Evolutionary conservation across 1,284 basidiomycete species (phyloP), one percentile per base, ranked within the genome.

Genomic region (Volvariella volvacea): DNA sequence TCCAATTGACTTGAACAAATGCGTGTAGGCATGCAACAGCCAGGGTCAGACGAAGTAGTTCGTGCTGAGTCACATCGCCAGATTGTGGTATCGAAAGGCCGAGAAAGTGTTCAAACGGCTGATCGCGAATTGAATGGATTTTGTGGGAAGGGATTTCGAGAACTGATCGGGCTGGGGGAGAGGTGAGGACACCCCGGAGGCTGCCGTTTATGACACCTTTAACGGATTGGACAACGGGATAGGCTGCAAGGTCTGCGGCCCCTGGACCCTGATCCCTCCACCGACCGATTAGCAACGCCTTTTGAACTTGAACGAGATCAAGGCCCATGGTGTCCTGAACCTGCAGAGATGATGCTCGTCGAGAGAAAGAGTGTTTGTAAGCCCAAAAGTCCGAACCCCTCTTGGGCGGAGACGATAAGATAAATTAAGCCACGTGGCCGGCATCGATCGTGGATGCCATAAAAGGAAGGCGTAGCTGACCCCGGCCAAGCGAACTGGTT

Each of bases 1-100:
- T 98, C 92, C 92, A 99, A 65, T 99, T 99, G 30, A 75, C 74
- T 63, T 99, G 96, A 0, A 95, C 73, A 65, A 95, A 99, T 0
- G 89, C 80, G 52, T 96, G 91, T 21, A 98, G 70, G 45, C 83
- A 83, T 3, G 91, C 83, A 2, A 94, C 74, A 0, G 82, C 92
- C 1, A 92, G 54, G 12, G 76, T 62, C 30, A 98, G 68, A 16
- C 74, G 71, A 31, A 76, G 51, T n/a, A 81, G 55, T 55, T 87
- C 82, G 31, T 59, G 58, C 25, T 66, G 64, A 47, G 50, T 42
- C 48, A 59, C 52, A 40, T 62, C 55, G 22, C 43, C 47, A n/a
- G 44, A 48, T 21, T 45, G 25, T 15, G 36, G 48, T 39, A 48
- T 50, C 8, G 54, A 52, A 9, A 62, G 39, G 44, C 59, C 48